These are phyloP conservation scores for Kodamaea lidongshanica DNA, from an alignment of 805 yeast species.

Conservation along the genomic window DNA sequence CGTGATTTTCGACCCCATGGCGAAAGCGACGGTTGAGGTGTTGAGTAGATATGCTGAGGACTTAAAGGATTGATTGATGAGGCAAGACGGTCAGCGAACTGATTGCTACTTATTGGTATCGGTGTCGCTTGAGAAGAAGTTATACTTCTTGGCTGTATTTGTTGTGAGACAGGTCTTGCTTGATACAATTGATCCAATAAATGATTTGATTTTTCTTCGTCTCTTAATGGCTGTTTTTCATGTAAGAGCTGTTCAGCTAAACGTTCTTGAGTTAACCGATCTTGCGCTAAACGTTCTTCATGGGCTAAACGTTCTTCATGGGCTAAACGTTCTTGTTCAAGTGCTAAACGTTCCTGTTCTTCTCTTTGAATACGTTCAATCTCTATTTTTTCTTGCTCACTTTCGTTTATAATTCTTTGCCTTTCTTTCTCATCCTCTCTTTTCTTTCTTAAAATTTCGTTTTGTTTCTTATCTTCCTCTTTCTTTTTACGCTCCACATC, in stretches of 20 bases:
- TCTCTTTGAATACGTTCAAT: constrained; percentile 8
- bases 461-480: constrained; percentile 10
- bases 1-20: constrained; percentile 13
- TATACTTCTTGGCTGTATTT: constrained; percentile 2
- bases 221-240: constrained; percentile 6
- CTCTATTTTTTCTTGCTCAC: constrained; percentile 9
- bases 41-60: constrained; percentile 2
- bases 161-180: constrained; percentile 21
- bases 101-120: too few species aligned
- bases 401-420: constrained; percentile 4
- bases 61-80: too few species aligned
- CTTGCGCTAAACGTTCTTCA: constrained; percentile 4
- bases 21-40: constrained; percentile 4
- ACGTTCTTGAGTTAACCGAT: constrained; percentile 9
- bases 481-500: constrained; percentile 8
- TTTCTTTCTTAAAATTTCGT: constrained; percentile 9
- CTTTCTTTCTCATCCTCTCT: constrained; percentile 6
- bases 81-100: too few species aligned
- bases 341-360: constrained; percentile 9
- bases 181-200: constrained; percentile 31
- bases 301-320: constrained; percentile 7
- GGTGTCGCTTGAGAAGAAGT: too few species aligned
- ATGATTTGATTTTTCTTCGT: constrained; percentile 16
- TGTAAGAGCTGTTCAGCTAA: constrained; percentile 3
- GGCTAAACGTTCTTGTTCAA: constrained; percentile 7